Base-by-base conservation (phyloP, 2,329 filamentous ascomycete genomes). In the Pezicula radicicola region DNA sequence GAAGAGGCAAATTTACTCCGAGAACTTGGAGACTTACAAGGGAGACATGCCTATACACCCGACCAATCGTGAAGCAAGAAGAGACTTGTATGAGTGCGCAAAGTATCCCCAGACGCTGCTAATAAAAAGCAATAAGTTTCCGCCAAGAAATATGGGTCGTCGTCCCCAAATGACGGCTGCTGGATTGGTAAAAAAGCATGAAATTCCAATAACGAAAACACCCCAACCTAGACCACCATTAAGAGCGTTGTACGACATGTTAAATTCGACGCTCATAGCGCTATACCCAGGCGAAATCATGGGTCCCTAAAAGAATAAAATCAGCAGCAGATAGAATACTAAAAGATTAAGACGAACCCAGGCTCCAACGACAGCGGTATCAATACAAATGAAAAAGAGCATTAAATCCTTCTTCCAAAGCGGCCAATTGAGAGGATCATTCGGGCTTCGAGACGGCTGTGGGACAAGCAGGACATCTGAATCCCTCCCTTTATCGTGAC, bases 351-450 rank as follows among this genome's bases (percentile, higher is more conserved):
- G 13, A 48, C 13, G 3, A 37, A 52, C 64, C 55, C 63, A 67
- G 2, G 67, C 67, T 19, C 66, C 67, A 6, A 69, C 64, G 4
- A 70, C 66, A 12, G 64, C 66, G 0, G 69, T 69, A 53, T 69
- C 67, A 44, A 71, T 63, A 36, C 65, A 66, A 48, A 72, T 68
- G 37, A 72, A 65, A 45, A 69, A 60, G 10, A 72, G 51, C 53
- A 71, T 70, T 3, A 68, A 51, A 55, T 72, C 68, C 52, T 74
- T 74, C 55, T 71, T 72, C 59, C 52, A 68, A 19, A 51, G 56
- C 35, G 70, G 69, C 76, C 76, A 79, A 55, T 76, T 75, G 51
- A 79, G 65, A 37, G 76, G 76, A 57, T 79, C 76, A 56, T 79
- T 74, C 41, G 75, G 75, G 9, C 72, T 75, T 50, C 72, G 66